phyloP scores from a whole-genome alignment of 768 basidiomycete genomes.

The Leucogyrophana mollusca region DNA sequence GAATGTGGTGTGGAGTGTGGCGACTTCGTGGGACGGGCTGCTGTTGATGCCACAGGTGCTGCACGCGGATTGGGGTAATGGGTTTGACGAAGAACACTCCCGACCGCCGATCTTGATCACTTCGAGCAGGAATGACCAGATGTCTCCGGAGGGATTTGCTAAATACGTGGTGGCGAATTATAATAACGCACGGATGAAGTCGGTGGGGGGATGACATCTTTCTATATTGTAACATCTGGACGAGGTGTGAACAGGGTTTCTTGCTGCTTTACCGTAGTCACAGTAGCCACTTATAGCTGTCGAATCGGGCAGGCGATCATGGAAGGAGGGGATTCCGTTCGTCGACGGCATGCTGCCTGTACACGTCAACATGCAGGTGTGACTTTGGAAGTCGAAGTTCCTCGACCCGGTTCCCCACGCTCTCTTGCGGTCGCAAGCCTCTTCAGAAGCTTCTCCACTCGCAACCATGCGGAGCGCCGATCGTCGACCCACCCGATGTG shows the following conservation, averaged over 20 bases:
- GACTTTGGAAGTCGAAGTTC: too few species aligned
- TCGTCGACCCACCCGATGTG: too few species aligned
- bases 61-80: conserved; percentile 51
- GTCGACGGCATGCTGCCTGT: too few species aligned
- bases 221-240: conserved; percentile 44
- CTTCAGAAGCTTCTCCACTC: too few species aligned
- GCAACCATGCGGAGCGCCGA: too few species aligned
- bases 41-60: conserved; percentile 38
- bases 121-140: conserved; percentile 40
- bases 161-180: conserved; percentile 49
- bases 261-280: conserved; percentile 12
- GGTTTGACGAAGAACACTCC: conserved; percentile 44
- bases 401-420: too few species aligned
- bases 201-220: conserved; percentile 50
- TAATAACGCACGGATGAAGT: conserved; percentile 40
- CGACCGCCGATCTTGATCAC: conserved; percentile 46
- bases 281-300: too few species aligned
- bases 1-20: conserved; percentile 46
- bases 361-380: too few species aligned
- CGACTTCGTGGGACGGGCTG: conserved; percentile 52
- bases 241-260: conserved; percentile 40
- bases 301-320: too few species aligned
- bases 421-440: too few species aligned
- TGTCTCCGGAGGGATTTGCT: conserved; percentile 42
- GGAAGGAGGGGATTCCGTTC: too few species aligned